phyloP scores from a whole-genome alignment of 2,329 filamentous ascomycete species.

The Trichoderma sp. region DNA sequence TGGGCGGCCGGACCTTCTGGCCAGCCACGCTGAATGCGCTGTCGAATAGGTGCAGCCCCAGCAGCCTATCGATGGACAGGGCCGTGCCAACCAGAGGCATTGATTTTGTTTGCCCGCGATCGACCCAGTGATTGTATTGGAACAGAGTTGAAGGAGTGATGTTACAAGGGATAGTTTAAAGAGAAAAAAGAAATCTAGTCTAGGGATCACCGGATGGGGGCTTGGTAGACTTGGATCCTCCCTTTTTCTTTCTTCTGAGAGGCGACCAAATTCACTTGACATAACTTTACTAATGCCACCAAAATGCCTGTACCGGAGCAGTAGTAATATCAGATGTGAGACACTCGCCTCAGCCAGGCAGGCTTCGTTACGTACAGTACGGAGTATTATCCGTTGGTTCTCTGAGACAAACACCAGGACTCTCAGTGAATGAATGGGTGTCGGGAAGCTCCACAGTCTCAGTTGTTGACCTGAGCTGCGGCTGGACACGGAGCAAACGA shows the following conservation, averaged over 20 bases:
- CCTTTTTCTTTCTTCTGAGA: not conserved
- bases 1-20: not conserved
- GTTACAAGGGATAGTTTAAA: not conserved
- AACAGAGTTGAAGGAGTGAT: not conserved
- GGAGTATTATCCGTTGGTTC: not conserved
- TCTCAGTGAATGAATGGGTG: not conserved
- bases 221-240: not conserved
- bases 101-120: not conserved
- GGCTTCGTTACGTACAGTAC: not conserved
- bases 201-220: not conserved
- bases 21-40: slow-evolving; percentile 1
- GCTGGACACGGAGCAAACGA: not conserved
- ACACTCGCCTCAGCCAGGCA: not conserved
- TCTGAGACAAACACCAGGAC: not conserved
- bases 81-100: slow-evolving; percentile 9
- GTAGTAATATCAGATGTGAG: not conserved
- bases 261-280: not conserved
- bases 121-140: not conserved
- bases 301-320: not conserved
- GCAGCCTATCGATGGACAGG: slow-evolving; percentile 12
- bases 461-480: not conserved
- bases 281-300: not conserved
- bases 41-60: slow-evolving; percentile 17
- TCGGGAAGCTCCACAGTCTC: not conserved
- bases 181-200: not conserved